A percentile compares a stretch with the other conserved stretches of the same genome.
Evolutionary conservation across 2,329 filamentous ascomycete species (phyloP).

Genomic region (Ophiosphaerella herpotricha): DNA sequence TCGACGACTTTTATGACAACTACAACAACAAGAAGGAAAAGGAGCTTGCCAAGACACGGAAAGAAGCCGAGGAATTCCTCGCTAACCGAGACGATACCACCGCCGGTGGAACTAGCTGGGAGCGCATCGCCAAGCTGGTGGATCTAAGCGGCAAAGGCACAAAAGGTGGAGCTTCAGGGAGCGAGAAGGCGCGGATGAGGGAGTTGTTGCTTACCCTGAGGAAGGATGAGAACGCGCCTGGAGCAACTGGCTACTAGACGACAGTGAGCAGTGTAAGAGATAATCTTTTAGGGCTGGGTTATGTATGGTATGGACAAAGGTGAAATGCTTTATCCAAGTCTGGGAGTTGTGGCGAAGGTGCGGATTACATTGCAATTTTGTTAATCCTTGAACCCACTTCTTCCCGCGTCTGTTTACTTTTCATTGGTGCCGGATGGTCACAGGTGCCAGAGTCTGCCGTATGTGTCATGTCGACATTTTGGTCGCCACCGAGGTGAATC

Average conservation of each 20-base stretch:
- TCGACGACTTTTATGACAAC: conserved; percentile 99
- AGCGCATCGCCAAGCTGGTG: conserved; percentile 96
- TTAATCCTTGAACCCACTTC: too few relatives aligned
- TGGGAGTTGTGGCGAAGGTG: background rate
- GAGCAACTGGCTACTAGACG: conserved; percentile 53
- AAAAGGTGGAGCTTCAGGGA: conserved; percentile 83
- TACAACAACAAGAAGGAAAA: conserved; percentile 99
- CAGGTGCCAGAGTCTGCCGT: too few relatives aligned
- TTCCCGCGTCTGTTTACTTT: too few relatives aligned
- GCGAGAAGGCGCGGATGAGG: conserved; percentile 94
- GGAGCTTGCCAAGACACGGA: conserved; percentile 81
- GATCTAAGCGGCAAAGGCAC: conserved; percentile 92
- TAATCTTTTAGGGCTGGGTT: background rate
- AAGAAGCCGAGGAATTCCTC: conserved; percentile 92
- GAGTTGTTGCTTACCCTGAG: conserved; percentile 84
- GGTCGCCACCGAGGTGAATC: too few relatives aligned
- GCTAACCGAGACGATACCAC: conserved; percentile 88
- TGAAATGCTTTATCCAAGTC: background rate
- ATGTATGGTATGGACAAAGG: background rate
- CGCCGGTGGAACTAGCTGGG: conserved; percentile 95
- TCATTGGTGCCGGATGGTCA: too few relatives aligned
- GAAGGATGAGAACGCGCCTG: conserved; percentile 88
- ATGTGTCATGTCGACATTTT: conserved; percentile 9
- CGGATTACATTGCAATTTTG: too few relatives aligned
- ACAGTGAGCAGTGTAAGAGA: background rate